Percentiles rank a stretch among this genome's conserved stretches.
Evolutionary conservation across 2,329 filamentous ascomycete species (phyloP).

Genomic region (Geosmithia morbida): DNA sequence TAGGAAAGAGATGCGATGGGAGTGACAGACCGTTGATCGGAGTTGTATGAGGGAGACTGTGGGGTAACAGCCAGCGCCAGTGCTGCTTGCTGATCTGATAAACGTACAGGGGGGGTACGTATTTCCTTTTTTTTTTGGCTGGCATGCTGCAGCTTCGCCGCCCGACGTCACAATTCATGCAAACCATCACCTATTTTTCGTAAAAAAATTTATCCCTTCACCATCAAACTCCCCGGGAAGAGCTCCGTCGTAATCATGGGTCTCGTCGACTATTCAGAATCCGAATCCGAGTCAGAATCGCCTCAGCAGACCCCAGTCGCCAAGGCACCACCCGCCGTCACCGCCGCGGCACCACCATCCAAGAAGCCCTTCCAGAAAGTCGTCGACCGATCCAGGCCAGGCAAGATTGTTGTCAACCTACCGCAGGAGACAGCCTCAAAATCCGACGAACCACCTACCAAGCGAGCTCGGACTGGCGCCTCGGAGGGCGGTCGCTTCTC

Average conservation of each 20-base stretch:
- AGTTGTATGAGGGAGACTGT: not conserved
- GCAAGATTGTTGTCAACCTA: slow-evolving; percentile 73
- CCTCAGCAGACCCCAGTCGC: slow-evolving; percentile 1
- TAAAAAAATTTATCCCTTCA: not conserved
- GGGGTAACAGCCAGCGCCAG: not conserved
- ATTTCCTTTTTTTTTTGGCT: not conserved
- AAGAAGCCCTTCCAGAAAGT: slow-evolving; percentile 64
- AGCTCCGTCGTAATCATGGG: slow-evolving; percentile 38
- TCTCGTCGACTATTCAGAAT: slow-evolving; percentile 74
- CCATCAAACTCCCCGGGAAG: not conserved
- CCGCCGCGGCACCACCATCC: slow-evolving; percentile 15
- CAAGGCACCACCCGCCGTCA: slow-evolving; percentile 15
- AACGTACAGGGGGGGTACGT: not conserved
- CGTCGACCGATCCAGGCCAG: slow-evolving; percentile 65
- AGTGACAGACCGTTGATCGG: not conserved
- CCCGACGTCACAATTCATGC: not conserved
- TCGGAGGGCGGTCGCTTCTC: slow-evolving; percentile 48
- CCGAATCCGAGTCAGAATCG: slow-evolving; percentile 43
- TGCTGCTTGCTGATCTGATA: not conserved
- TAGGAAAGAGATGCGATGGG: not conserved
- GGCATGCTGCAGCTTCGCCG: not conserved
- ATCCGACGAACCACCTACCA: slow-evolving; percentile 41
- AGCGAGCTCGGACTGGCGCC: slow-evolving; percentile 43
- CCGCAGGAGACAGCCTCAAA: slow-evolving; percentile 28
- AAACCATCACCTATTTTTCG: not conserved